Percentiles rank a stretch among this genome's conserved stretches.
Evolutionary conservation across 768 basidiomycete genomes (phyloP).

Genomic region (Artomyces pyxidatus): DNA sequence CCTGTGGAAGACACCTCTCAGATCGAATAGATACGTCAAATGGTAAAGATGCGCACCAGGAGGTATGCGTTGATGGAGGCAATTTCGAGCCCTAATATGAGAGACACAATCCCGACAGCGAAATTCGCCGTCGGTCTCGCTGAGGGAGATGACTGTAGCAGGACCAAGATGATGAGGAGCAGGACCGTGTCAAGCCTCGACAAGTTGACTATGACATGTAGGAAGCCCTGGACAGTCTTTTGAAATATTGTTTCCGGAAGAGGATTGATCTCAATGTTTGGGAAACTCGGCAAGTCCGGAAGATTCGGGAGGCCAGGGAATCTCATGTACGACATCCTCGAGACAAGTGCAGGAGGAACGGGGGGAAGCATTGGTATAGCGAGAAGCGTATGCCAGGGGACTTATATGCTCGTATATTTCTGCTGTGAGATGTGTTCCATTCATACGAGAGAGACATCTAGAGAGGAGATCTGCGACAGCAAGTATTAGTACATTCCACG

Average conservation of each 20-base stretch:
- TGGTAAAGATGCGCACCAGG: constrained; percentile 2
- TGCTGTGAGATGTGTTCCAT: too few species aligned
- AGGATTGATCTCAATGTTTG: constrained; percentile 6
- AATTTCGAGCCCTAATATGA: constrained; percentile 7
- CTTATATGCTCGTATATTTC: too few species aligned
- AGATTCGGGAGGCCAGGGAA: too few species aligned
- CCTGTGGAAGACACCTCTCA: not conserved
- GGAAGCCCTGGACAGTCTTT: constrained; percentile 10
- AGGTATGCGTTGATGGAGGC: constrained; percentile 8
- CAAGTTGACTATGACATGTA: constrained; percentile 10
- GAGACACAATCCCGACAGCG: not conserved
- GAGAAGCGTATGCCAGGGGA: too few species aligned
- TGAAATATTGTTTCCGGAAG: constrained; percentile 11
- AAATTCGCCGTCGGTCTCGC: constrained; percentile 1
- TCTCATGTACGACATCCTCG: too few species aligned
- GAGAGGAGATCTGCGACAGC: too few species aligned
- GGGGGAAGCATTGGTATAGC: too few species aligned
- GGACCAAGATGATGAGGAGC: constrained; percentile 4
- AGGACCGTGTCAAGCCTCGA: constrained; percentile 10
- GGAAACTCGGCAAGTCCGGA: too few species aligned
- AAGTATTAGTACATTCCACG: too few species aligned
- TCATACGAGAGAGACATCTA: too few species aligned
- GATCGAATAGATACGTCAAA: not conserved
- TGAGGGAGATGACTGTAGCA: constrained; percentile 4
- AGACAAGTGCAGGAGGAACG: too few species aligned